Base-by-base conservation (phyloP, 176 grass and related monocot species). In the Panicum miliaceum region DNA sequence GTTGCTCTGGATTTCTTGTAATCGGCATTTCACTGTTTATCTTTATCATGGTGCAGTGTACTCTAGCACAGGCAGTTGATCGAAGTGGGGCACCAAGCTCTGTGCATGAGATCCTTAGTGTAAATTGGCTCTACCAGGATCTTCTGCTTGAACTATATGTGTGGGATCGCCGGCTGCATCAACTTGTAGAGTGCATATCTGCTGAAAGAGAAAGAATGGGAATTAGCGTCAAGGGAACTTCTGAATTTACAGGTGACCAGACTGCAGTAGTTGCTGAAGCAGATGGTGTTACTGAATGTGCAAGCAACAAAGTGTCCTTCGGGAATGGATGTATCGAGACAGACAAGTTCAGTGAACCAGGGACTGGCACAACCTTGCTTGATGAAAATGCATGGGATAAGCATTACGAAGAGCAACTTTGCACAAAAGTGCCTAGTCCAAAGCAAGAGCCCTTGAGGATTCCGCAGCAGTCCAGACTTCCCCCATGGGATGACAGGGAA, bases 51-150 rank as follows among this genome's bases (percentile, higher is more conserved):
- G 69, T 82, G 41, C 73, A 95, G 90, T 86, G 68, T 91, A 82
- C 65, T 89, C 70, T 93, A 4, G 10, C 48, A 63, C 86, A 84
- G 41, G 80, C 59, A 27, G 52, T 91, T 81, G 76, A 93, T 74
- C 38, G 20, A 12, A 68, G 69, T 54, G 68, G 82, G 15, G 34
- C 52, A 56, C 47, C 57, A 22, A 81, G 46, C 41, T 86, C 60
- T 67, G 66, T 37, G 11, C 64, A 92, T 46, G 88, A 91, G 35
- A 41, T 90, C 81, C 82, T 93, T 40, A 41, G n/a, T 68, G 48
- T 93, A 76, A 90, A 93, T 88, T 95, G 88, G 88, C 86, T 93
- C 47, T 84, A 92, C 50, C 88, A 95, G 88, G 86, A 95, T 85
- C 86, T 95, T 84, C 79, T 91, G 41, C 76, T 95, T 42, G 64